Evolutionary conservation across 2,329 filamentous ascomycete genomes (phyloP).

Genomic region (Fusarium abutilonis): DNA sequence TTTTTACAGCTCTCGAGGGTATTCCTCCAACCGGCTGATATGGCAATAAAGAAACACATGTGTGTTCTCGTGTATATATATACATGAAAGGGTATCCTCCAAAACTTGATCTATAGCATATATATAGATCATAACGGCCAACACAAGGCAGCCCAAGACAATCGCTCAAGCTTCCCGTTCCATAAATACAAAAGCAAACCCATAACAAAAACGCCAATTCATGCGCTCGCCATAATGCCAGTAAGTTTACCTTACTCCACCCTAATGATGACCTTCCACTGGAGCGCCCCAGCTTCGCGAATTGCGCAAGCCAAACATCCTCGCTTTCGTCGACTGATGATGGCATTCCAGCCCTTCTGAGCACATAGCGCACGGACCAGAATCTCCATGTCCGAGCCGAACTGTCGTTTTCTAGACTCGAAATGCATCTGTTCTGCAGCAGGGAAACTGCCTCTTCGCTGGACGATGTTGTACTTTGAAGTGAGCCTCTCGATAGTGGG

Average conservation of each 20-base stretch:
- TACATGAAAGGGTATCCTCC: slow-evolving; percentile 15
- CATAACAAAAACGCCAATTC: slow-evolving; percentile 24
- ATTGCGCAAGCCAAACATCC: slow-evolving; percentile 80
- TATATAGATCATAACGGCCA: slow-evolving; percentile 10
- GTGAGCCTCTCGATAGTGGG: slow-evolving; percentile 55
- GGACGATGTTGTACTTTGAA: slow-evolving; percentile 47
- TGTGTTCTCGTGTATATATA: slow-evolving; percentile 8
- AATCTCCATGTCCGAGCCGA: slow-evolving; percentile 74
- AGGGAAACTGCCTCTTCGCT: slow-evolving; percentile 52
- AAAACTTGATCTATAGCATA: slow-evolving; percentile 10
- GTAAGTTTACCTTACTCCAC: slow-evolving; percentile 55
- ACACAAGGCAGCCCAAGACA: slow-evolving; percentile 4
- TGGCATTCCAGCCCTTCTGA: slow-evolving; percentile 76
- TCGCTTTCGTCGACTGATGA: slow-evolving; percentile 72
- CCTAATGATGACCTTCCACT: slow-evolving; percentile 73
- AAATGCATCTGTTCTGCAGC: slow-evolving; percentile 64
- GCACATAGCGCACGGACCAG: slow-evolving; percentile 78
- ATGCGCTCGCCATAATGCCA: slow-evolving; percentile 5
- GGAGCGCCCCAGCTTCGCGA: slow-evolving; percentile 76
- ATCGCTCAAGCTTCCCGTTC: slow-evolving; percentile 4
- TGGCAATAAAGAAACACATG: background rate
- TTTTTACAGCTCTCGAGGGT: background rate
- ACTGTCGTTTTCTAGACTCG: slow-evolving; percentile 65
- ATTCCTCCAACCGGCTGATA: background rate
- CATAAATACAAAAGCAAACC: slow-evolving; percentile 7